Conservation (phyloP, 495 filamentous ascomycete species). For the Saxophila tyrrhenica region DNA sequence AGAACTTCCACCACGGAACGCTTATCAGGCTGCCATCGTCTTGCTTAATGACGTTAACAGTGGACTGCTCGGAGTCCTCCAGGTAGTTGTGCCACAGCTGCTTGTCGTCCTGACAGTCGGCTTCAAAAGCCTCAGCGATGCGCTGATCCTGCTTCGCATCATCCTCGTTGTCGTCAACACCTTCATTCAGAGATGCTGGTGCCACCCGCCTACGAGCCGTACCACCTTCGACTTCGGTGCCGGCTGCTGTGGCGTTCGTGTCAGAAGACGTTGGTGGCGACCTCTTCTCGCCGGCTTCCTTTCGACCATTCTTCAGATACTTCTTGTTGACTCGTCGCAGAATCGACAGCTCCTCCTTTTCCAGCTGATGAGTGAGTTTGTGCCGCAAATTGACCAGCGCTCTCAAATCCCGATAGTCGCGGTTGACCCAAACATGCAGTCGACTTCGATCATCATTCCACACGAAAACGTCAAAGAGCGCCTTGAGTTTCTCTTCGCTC, state of each 20-base stretch:
- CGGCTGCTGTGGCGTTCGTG: neutral
- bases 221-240: neutral
- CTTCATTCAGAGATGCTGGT: neutral
- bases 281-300: neutral
- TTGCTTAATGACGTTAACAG: neutral
- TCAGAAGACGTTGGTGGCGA: neutral
- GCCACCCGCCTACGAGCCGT: neutral
- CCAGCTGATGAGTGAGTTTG: slow-evolving; percentile 5
- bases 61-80: neutral
- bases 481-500: slow-evolving; percentile 3
- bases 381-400: neutral
- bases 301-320: neutral
- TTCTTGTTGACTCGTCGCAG: slow-evolving; percentile 6
- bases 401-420: neutral
- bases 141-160: neutral
- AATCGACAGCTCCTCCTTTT: slow-evolving; percentile 9
- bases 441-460: slow-evolving; percentile 7
- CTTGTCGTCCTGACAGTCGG: neutral
- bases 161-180: neutral
- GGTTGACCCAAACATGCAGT: slow-evolving; percentile 4
- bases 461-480: slow-evolving; percentile 6
- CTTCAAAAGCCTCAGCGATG: slow-evolving; percentile 2
- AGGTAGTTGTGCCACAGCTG: slow-evolving; percentile 8
- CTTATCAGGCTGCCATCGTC: neutral
- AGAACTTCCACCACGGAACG: neutral